A percentile compares a stretch with the other conserved stretches of the same genome.
These are phyloP conservation scores for Suillus lakei DNA, from an alignment of 768 basidiomycete species.

Conservation along the genomic window DNA sequence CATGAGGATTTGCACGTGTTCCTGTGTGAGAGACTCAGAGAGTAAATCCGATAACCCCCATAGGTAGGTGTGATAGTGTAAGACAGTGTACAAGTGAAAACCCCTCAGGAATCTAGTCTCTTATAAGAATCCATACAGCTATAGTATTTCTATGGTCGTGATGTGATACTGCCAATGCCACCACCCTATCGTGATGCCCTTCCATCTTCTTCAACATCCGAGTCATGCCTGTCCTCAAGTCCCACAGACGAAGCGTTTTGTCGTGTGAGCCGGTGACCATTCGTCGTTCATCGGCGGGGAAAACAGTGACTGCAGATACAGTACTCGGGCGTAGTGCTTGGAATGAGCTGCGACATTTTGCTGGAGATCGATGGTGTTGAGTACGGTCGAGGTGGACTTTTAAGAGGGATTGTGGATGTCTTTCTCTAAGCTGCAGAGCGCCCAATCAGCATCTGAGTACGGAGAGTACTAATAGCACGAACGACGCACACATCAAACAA, in stretches of 20 bases:
- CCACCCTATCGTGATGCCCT: background rate
- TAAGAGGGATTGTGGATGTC: background rate
- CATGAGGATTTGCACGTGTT: too few species aligned
- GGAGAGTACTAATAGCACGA: background rate
- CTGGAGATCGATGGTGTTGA: background rate
- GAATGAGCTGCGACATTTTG: background rate
- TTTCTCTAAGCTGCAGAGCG: background rate
- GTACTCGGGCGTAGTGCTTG: background rate
- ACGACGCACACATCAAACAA: background rate
- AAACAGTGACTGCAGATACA: background rate
- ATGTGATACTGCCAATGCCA: background rate
- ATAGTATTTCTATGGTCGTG: background rate
- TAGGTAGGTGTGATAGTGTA: too few species aligned
- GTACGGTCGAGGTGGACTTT: background rate
- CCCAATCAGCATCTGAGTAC: background rate
- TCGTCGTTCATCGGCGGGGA: background rate
- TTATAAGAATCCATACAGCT: background rate
- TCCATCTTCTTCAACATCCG: slow-evolving; percentile 3
- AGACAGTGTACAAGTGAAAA: background rate
- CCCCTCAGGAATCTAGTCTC: background rate
- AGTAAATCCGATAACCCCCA: too few species aligned
- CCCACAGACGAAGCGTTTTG: background rate
- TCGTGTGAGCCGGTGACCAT: background rate
- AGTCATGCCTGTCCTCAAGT: background rate
- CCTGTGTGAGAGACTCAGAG: too few species aligned